Evolutionary conservation across 495 filamentous ascomycete genomes (phyloP).

Genomic region (Elaphomyces granulatus): DNA sequence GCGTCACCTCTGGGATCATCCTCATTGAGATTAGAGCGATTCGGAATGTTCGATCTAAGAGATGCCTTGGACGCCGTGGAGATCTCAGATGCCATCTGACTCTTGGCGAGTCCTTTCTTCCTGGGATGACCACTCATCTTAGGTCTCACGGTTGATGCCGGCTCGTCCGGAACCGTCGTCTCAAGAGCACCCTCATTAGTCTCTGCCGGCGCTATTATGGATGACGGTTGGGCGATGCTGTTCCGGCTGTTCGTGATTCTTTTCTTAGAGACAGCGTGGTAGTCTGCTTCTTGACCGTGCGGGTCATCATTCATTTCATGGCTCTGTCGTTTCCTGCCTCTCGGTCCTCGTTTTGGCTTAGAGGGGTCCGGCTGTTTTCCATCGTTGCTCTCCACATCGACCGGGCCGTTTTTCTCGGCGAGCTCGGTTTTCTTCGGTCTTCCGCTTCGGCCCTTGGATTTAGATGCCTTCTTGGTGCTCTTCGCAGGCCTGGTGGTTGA

Average conservation of each 20-base stretch:
- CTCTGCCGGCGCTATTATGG: too few species aligned
- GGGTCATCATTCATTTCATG: slow-evolving; percentile 43
- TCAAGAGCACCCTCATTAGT: slow-evolving; percentile 10
- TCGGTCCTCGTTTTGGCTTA: slow-evolving; percentile 31
- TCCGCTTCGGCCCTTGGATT: slow-evolving; percentile 22
- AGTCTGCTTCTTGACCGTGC: slow-evolving; percentile 5
- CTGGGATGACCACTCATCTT: slow-evolving; percentile 24
- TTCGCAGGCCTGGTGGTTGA: slow-evolving; percentile 38
- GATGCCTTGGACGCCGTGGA: slow-evolving; percentile 31
- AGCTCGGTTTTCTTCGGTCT: slow-evolving; percentile 47
- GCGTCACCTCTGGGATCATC: too few species aligned
- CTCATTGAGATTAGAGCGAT: too few species aligned
- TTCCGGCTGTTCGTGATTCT: slow-evolving; percentile 41
- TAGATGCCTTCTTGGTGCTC: slow-evolving; percentile 33
- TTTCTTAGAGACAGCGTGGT: slow-evolving; percentile 35
- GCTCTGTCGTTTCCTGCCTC: slow-evolving; percentile 52
- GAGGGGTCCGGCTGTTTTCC: slow-evolving; percentile 17
- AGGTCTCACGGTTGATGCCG: slow-evolving; percentile 3
- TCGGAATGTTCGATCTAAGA: slow-evolving; percentile 14
- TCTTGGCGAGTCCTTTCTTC: slow-evolving; percentile 33
- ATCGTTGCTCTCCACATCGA: slow-evolving; percentile 20
- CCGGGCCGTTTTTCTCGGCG: slow-evolving; percentile 30
- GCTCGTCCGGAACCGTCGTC: slow-evolving; percentile 18
- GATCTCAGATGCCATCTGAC: slow-evolving; percentile 39
- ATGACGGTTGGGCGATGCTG: slow-evolving; percentile 21